Base-by-base conservation (phyloP, 2,329 filamentous ascomycete species). In the Fusarium cicatricum region DNA sequence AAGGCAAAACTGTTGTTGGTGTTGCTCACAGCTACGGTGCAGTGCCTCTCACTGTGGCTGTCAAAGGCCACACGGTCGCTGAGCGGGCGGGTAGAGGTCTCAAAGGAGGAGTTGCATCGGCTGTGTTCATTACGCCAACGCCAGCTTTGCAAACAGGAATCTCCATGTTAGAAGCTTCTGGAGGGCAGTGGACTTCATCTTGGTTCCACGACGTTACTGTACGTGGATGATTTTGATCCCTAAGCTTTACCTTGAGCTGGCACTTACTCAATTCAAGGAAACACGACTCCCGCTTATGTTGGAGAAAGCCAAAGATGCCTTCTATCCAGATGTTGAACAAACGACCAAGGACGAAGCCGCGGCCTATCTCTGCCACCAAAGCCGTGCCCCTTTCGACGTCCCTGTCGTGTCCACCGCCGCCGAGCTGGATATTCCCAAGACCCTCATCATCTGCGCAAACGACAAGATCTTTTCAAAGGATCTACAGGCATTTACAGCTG, bases 21-120 rank as follows among this genome's bases (percentile, higher is more conserved):
- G 16, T 65, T 10, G 58, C 48, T 1, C 62, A 65, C 5, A 65
- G 62, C 28, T 65, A 65, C 6, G 62, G 62, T 3, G 55, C 55
- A 5, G 19, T 65, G 2, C 62, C 62, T 11, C 15, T 52, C 2
- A 43, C 28, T 3, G 46, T 37, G 4, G 59, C 59, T 0, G 26
- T 58, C 2, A 26, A 46, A 14, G 51, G 46, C 0, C n/a, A 64
- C 0, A 46, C 55, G 4, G 4, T 55, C 2, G 34, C 43, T 2
- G 59, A 65, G 11, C 42, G 55, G 12, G 34, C 26, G 3, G 8
- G 28, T 4, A 36, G 36, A 21, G 52, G 41, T 0, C 41, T 55
- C 1, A 2, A 32, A 6, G 62, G 62, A 10, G 62, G 62, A 0
- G 41, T 65, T 3, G 12, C n/a, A 0, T 55, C 58, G 0, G 39